Percentiles rank a stretch among this genome's conserved stretches.
phyloP scores from a whole-genome alignment of 2,329 filamentous ascomycete genomes.

The Gaeumannomyces tritici region DNA sequence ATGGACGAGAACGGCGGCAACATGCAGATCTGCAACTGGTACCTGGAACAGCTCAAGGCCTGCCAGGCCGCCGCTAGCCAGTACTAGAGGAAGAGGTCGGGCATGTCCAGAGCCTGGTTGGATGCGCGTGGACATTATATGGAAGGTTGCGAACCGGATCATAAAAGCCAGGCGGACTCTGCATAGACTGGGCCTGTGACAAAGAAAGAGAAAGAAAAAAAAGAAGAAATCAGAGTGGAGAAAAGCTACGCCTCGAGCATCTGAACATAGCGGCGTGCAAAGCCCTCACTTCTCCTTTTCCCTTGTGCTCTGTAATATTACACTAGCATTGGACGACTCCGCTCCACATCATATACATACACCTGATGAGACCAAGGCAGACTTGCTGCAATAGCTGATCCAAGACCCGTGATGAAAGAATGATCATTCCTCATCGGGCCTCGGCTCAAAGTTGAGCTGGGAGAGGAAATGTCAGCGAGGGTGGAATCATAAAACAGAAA shows the following conservation, averaged over 20 bases:
- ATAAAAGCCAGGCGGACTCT: not conserved
- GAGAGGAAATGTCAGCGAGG: slow-evolving; percentile 16
- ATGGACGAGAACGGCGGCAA: slow-evolving; percentile 93
- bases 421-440: slow-evolving; percentile 41
- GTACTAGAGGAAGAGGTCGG: slow-evolving; percentile 39
- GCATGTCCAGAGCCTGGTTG: no score
- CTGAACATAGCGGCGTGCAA: not conserved
- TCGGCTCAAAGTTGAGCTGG: slow-evolving; percentile 61
- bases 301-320: not conserved
- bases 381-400: not conserved
- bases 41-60: slow-evolving; percentile 91
- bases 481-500: not conserved
- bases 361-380: not conserved
- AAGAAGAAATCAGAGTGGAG: not conserved
- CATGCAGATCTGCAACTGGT: slow-evolving; percentile 96
- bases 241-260: not conserved
- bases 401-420: not conserved
- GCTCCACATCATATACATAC: not conserved
- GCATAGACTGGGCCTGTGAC: not conserved
- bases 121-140: no score
- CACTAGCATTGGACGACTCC: slow-evolving; percentile 3
- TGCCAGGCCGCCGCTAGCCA: slow-evolving; percentile 69
- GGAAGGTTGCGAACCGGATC: not conserved
- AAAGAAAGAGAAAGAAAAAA: not conserved
- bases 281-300: not conserved